Conservation (phyloP, 176 grass and related monocot genomes). For the Cenchrus americanus region DNA sequence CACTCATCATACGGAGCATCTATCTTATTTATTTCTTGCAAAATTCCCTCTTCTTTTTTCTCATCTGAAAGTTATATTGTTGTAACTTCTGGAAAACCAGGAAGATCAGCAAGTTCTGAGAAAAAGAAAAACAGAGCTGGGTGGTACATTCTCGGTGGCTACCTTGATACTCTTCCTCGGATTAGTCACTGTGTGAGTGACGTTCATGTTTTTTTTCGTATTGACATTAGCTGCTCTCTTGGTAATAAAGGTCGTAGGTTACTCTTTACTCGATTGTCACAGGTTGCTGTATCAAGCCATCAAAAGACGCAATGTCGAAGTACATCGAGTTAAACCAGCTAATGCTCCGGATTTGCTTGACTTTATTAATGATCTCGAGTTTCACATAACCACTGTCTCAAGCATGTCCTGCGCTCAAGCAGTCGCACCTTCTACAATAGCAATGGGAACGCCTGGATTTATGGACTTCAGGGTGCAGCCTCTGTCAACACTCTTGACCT, state of each 20-base stretch:
- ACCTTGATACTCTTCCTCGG: slow-evolving; percentile 77
- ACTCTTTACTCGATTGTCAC: slow-evolving; percentile 27
- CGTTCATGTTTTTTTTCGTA: not conserved
- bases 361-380: slow-evolving; percentile 85
- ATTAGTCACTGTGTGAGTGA: slow-evolving; percentile 77
- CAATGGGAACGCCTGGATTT: slow-evolving; percentile 76
- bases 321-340: slow-evolving; percentile 83
- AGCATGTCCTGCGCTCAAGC: slow-evolving; percentile 84
- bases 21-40: not conserved
- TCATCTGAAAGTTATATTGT: slow-evolving; percentile 15
- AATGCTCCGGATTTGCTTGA: slow-evolving; percentile 84
- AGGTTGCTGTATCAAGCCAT: slow-evolving; percentile 90
- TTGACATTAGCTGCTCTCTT: not conserved
- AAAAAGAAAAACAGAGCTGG: slow-evolving; percentile 95
- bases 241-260: not conserved
- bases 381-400: slow-evolving; percentile 88
- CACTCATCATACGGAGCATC: not conserved
- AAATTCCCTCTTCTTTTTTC: not conserved
- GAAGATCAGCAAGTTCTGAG: slow-evolving; percentile 73
- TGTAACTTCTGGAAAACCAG: slow-evolving; percentile 51
- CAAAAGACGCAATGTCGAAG: slow-evolving; percentile 63
- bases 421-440: slow-evolving; percentile 46
- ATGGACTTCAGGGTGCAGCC: slow-evolving; percentile 79
- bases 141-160: slow-evolving; percentile 77
- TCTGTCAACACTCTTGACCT: slow-evolving; percentile 57